A percentile compares a stretch with the other conserved stretches of the same genome.
phyloP scores from a whole-genome alignment of 2,329 filamentous ascomycete species.

The Colletotrichum viniferum region DNA sequence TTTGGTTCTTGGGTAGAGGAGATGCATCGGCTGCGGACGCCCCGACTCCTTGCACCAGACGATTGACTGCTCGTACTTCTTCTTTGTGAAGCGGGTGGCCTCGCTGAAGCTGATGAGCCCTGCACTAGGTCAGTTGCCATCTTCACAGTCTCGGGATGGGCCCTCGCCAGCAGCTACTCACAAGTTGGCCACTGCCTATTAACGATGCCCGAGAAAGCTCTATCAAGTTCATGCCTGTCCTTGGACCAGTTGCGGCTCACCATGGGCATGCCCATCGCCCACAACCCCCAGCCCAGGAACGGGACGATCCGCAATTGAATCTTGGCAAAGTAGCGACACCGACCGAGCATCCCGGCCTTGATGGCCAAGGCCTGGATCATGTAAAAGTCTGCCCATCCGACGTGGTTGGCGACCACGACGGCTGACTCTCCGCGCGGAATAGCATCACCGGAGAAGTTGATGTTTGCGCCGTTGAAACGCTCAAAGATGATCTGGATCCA shows the following conservation, averaged over 20 bases:
- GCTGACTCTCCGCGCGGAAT: slow-evolving; percentile 61
- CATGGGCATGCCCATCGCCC: slow-evolving; percentile 69
- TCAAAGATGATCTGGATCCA: slow-evolving; percentile 65
- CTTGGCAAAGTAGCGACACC: slow-evolving; percentile 68
- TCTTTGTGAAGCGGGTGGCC: slow-evolving; percentile 61
- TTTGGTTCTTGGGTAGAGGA: slow-evolving; percentile 64
- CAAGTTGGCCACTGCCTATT: slow-evolving; percentile 60
- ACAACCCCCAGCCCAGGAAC: slow-evolving; percentile 67
- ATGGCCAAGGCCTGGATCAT: slow-evolving; percentile 64
- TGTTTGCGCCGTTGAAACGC: slow-evolving; percentile 53
- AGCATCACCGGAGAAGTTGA: slow-evolving; percentile 56
- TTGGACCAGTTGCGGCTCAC: slow-evolving; percentile 64
- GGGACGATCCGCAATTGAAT: slow-evolving; percentile 62
- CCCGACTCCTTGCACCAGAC: slow-evolving; percentile 56
- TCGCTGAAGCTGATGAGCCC: slow-evolving; percentile 71
- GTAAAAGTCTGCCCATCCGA: slow-evolving; percentile 68
- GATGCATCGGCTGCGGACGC: slow-evolving; percentile 57
- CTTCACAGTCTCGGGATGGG: background rate
- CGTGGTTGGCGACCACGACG: slow-evolving; percentile 65
- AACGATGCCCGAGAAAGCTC: slow-evolving; percentile 60
- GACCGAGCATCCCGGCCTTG: slow-evolving; percentile 60
- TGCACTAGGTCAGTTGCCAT: slow-evolving; percentile 29
- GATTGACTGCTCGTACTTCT: slow-evolving; percentile 56
- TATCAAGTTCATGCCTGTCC: slow-evolving; percentile 60
- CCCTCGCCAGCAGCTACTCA: slow-evolving; percentile 37